Evolutionary conservation across 495 filamentous ascomycete species (phyloP).

Genomic region (Penicillium subrubescens): DNA sequence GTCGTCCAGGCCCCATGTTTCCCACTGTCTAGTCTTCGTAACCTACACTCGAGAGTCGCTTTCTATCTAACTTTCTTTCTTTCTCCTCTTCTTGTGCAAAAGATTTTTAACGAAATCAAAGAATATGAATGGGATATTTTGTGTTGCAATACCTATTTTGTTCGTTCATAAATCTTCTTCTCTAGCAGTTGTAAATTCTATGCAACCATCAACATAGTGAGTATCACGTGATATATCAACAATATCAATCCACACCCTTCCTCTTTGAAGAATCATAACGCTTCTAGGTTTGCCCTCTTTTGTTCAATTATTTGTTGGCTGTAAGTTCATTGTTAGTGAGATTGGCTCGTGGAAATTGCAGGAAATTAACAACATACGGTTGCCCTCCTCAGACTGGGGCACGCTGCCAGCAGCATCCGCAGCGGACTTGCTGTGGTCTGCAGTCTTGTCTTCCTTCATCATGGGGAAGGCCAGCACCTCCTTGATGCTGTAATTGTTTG

Average conservation of each 20-base stretch:
- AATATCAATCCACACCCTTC: not conserved
- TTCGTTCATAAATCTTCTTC: too few relatives aligned
- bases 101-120: not conserved
- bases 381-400: constrained; percentile 67
- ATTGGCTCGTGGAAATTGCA: constrained; percentile 32
- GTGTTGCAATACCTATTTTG: not conserved
- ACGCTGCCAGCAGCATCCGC: constrained; percentile 67
- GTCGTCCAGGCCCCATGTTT: not conserved
- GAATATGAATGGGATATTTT: not conserved
- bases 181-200: not conserved
- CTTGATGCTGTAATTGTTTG: constrained; percentile 92
- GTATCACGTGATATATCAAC: not conserved
- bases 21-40: not conserved
- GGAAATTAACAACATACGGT: constrained; percentile 56
- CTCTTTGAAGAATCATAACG: not conserved
- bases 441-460: constrained; percentile 70
- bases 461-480: constrained; percentile 93
- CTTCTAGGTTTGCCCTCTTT: constrained; percentile 1
- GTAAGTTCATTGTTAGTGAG: constrained; percentile 32
- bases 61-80: too few relatives aligned
- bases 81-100: not conserved
- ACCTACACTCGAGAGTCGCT: not conserved
- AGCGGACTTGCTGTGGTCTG: constrained; percentile 53
- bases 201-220: not conserved
- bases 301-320: constrained; percentile 45